A percentile compares a stretch with the other conserved stretches of the same genome.
Evolutionary conservation across 768 basidiomycete species (phyloP).

Genomic region (Lactarius psammicola): DNA sequence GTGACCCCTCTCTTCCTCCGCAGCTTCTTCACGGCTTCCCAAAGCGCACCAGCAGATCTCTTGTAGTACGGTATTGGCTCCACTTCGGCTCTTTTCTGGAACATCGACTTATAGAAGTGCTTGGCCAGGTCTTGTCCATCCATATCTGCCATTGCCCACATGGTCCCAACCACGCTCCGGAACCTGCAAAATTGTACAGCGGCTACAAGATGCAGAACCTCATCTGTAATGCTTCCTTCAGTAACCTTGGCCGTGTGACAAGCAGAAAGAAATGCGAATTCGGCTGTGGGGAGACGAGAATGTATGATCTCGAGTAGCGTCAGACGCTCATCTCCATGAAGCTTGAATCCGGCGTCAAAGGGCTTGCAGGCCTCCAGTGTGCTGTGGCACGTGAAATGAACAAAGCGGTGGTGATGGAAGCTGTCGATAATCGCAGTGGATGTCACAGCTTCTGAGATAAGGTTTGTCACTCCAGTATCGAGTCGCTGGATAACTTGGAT

Average conservation of each 20-base stretch:
- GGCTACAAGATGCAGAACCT: too few species aligned
- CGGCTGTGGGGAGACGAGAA: not conserved
- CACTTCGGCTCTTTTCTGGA: too few species aligned
- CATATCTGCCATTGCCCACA: not conserved
- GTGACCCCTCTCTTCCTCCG: too few species aligned
- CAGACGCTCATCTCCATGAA: not conserved
- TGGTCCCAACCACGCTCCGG: not conserved
- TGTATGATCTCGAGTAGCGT: not conserved
- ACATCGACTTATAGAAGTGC: too few species aligned
- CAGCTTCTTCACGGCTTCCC: too few species aligned
- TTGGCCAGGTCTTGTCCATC: too few species aligned
- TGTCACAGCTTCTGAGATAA: not conserved
- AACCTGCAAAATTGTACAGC: too few species aligned
- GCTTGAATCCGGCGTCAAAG: not conserved
- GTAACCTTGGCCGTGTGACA: not conserved
- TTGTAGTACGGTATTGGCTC: too few species aligned
- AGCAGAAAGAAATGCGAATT: constrained; percentile 5
- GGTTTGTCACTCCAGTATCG: not conserved
- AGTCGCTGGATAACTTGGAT: not conserved
- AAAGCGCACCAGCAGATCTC: too few species aligned
- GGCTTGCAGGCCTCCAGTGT: not conserved
- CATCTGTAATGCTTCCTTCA: not conserved
- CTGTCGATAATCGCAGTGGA: not conserved
- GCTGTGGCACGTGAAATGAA: constrained; percentile 13
- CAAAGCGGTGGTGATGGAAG: not conserved